Evolutionary conservation across 306 rosid species (phyloP).

Genomic region (Sindora glabra): DNA sequence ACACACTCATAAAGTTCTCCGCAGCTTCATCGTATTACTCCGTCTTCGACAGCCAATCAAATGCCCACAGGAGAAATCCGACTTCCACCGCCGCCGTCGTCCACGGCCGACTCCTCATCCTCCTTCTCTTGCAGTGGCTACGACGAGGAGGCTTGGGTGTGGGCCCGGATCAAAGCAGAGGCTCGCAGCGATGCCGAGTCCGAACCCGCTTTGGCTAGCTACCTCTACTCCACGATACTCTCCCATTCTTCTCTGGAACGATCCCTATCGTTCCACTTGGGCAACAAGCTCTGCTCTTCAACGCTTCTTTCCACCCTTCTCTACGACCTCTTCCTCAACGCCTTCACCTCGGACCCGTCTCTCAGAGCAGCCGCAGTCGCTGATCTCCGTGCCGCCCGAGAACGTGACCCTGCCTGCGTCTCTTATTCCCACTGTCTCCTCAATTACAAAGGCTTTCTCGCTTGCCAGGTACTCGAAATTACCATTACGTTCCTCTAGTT

Average conservation of each 20-base stretch:
- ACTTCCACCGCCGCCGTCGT: slow-evolving; percentile 2
- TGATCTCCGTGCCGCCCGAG: slow-evolving; percentile 66
- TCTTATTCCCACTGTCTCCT: slow-evolving; percentile 91
- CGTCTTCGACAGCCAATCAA: not conserved
- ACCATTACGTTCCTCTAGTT: not conserved
- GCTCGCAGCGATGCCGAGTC: slow-evolving; percentile 81
- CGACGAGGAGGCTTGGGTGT: slow-evolving; percentile 58
- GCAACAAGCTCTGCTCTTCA: slow-evolving; percentile 87
- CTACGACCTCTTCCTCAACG: slow-evolving; percentile 75
- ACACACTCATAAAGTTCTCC: too few relatives aligned
- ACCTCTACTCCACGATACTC: slow-evolving; percentile 83
- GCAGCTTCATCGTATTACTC: not conserved
- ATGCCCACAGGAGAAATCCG: slow-evolving; percentile 65
- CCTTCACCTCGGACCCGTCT: slow-evolving; percentile 54
- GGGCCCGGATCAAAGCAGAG: slow-evolving; percentile 81
- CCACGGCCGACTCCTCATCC: slow-evolving; percentile 4
- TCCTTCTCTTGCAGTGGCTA: not conserved
- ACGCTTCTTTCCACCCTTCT: slow-evolving; percentile 90
- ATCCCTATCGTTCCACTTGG: slow-evolving; percentile 78
- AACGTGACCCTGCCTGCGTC: slow-evolving; percentile 82
- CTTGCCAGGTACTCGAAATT: slow-evolving; percentile 53
- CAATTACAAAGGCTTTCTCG: slow-evolving; percentile 87
- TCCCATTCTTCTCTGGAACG: slow-evolving; percentile 73
- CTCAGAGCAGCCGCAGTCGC: slow-evolving; percentile 72
- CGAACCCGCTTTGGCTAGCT: slow-evolving; percentile 91